Percentiles rank a stretch among this genome's conserved stretches.
These are phyloP conservation scores for Eucalyptus cladocalyx DNA, from an alignment of 345 rosid species.

Conservation along the genomic window DNA sequence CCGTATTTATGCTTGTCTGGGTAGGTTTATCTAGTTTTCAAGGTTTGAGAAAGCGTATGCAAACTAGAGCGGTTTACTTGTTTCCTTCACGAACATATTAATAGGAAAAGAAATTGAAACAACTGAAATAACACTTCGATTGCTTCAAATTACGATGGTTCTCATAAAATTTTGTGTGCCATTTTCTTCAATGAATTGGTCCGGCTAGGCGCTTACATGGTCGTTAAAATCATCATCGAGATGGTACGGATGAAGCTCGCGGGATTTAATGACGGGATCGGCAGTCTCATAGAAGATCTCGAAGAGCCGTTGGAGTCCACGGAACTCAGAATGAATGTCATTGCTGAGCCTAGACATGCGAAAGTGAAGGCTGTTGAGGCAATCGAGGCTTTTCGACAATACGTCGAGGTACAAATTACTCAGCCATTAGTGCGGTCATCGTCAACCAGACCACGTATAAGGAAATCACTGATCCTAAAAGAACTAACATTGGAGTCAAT, in stretches of 20 bases:
- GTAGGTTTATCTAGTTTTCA: not conserved
- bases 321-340: constrained; percentile 64
- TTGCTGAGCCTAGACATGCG: constrained; percentile 57
- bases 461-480: not conserved
- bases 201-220: constrained; percentile 75
- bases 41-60: not conserved
- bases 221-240: constrained; percentile 78
- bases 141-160: not conserved
- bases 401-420: constrained; percentile 34
- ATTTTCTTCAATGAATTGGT: not conserved
- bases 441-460: not conserved
- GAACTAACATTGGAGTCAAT: not conserved
- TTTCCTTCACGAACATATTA: not conserved
- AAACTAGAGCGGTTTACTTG: not conserved
- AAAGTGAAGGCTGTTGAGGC: constrained; percentile 66
- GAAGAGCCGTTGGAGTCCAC: constrained; percentile 58
- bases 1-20: not conserved
- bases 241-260: constrained; percentile 77
- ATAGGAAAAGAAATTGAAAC: not conserved
- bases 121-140: not conserved
- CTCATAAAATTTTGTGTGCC: not conserved
- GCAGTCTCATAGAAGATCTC: constrained; percentile 64
- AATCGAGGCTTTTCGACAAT: constrained; percentile 58
- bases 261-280: constrained; percentile 59
- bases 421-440: not conserved